phyloP scores from a whole-genome alignment of 208 protist genomes.

The Leishmania braziliensis region DNA sequence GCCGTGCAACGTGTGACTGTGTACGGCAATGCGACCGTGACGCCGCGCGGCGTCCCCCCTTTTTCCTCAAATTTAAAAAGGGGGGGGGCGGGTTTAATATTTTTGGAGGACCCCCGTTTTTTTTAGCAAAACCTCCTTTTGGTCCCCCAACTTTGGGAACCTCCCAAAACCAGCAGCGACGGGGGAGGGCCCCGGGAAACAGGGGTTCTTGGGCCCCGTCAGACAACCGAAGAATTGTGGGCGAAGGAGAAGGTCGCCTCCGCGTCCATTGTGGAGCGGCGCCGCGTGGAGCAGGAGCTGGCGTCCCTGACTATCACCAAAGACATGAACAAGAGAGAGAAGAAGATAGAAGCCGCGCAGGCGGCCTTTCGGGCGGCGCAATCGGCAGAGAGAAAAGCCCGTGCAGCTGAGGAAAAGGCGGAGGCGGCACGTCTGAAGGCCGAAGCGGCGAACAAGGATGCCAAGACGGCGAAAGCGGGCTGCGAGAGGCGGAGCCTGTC shows the following conservation, averaged over 20 bases:
- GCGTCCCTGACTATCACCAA: background rate
- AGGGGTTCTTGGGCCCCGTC: too few species aligned
- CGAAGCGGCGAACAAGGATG: background rate
- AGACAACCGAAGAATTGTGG: background rate
- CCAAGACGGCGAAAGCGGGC: background rate
- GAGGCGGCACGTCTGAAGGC: background rate
- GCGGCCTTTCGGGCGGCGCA: background rate
- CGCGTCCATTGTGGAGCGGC: background rate
- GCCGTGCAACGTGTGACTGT: constrained; percentile 26
- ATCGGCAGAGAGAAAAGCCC: background rate
- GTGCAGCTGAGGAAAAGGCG: background rate
- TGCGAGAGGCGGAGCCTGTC: background rate
- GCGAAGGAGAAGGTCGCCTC: background rate
- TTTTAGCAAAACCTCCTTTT: too few species aligned
- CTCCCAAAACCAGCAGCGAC: too few species aligned
- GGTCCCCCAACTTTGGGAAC: too few species aligned
- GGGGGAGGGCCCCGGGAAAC: too few species aligned
- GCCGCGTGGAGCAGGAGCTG: background rate
- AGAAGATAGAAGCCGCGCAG: background rate
- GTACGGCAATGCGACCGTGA: constrained; percentile 32
- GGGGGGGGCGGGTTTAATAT: too few species aligned
- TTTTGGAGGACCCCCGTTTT: too few species aligned
- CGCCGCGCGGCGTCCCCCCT: constrained; percentile 26
- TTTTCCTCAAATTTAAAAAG: too few species aligned
- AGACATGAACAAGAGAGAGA: background rate